phyloP scores from a whole-genome alignment of 2,329 filamentous ascomycete species.

The Nigrograna mackinnonii region DNA sequence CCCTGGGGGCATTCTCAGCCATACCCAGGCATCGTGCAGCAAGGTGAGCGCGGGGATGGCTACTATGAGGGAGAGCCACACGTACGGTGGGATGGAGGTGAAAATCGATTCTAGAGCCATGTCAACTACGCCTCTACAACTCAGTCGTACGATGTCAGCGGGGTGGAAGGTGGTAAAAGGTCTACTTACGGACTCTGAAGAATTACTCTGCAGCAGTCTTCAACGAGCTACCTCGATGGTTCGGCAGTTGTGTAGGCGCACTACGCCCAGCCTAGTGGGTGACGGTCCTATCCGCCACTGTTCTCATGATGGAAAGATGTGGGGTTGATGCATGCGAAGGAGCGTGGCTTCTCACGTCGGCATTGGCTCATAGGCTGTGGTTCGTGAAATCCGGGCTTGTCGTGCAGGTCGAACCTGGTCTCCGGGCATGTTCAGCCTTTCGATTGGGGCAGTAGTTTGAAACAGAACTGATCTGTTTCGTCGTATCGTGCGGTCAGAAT shows the following conservation, averaged over 20 bases:
- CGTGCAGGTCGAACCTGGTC: no score
- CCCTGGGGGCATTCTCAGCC: constrained; percentile 49
- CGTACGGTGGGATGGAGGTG: constrained; percentile 15
- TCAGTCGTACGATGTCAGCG: constrained; percentile 2
- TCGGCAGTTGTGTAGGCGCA: constrained; percentile 5
- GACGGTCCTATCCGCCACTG: no score
- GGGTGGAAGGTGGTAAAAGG: not conserved
- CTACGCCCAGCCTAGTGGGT: not conserved
- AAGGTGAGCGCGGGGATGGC: constrained; percentile 25
- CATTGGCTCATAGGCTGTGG: no score
- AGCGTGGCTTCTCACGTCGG: no score
- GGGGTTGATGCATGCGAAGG: constrained; percentile 2
- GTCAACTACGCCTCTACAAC: constrained; percentile 8
- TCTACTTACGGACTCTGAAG: not conserved
- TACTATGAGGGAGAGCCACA: constrained; percentile 31
- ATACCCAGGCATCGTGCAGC: constrained; percentile 31
- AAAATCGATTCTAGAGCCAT: constrained; percentile 31
- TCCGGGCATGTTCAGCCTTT: no score
- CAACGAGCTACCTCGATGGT: not conserved
- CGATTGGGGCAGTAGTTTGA: no score
- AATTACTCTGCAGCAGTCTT: not conserved
- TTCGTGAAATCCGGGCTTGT: no score
- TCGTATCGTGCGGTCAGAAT: no score
- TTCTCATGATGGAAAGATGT: no score
- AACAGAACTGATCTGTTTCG: no score